Percentiles rank a stretch among this genome's conserved stretches.
Conservation (phyloP, 2,329 filamentous ascomycete species). For the Microcyclospora tardicrescens region DNA sequence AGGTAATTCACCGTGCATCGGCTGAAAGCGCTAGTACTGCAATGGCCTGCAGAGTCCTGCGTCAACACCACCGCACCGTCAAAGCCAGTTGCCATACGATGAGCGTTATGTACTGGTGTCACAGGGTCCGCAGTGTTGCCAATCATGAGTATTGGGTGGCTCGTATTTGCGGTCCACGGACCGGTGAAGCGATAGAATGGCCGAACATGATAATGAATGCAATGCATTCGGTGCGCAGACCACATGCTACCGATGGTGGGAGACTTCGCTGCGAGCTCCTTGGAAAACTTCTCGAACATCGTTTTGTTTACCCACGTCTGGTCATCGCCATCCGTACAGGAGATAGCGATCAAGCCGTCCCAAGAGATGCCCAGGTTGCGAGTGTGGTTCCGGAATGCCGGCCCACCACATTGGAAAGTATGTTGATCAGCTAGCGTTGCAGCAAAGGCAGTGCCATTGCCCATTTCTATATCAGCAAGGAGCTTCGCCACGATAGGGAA, state of each 20-base stretch:
- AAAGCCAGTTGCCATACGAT: conserved; percentile 23
- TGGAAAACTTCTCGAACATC: conserved; percentile 23
- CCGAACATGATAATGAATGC: conserved; percentile 26
- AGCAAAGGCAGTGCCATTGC: conserved; percentile 18
- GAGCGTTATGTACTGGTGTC: conserved; percentile 20
- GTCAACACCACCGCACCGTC: conserved; percentile 18
- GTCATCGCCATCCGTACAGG: conserved; percentile 30
- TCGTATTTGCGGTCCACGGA: conserved; percentile 15
- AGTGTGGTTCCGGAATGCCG: conserved; percentile 2
- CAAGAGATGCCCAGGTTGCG: neutral
- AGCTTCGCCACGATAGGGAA: conserved; percentile 25
- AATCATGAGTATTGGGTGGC: conserved; percentile 19
- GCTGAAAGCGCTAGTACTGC: conserved; percentile 14
- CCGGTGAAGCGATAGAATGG: conserved; percentile 23
- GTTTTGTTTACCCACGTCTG: conserved; percentile 13
- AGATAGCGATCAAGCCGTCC: conserved; percentile 20
- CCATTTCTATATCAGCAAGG: conserved; percentile 23
- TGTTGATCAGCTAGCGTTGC: conserved; percentile 12
- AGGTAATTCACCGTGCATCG: conserved; percentile 18
- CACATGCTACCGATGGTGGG: conserved; percentile 27
- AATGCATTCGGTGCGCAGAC: conserved; percentile 26
- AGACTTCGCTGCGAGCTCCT: conserved; percentile 21
- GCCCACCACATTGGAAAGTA: conserved; percentile 2
- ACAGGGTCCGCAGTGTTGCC: conserved; percentile 24
- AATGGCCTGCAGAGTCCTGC: conserved; percentile 23